Evolutionary conservation across 164 flowering plant genomes (phyloP).

Genomic region (Aristolochia fimbriata): DNA sequence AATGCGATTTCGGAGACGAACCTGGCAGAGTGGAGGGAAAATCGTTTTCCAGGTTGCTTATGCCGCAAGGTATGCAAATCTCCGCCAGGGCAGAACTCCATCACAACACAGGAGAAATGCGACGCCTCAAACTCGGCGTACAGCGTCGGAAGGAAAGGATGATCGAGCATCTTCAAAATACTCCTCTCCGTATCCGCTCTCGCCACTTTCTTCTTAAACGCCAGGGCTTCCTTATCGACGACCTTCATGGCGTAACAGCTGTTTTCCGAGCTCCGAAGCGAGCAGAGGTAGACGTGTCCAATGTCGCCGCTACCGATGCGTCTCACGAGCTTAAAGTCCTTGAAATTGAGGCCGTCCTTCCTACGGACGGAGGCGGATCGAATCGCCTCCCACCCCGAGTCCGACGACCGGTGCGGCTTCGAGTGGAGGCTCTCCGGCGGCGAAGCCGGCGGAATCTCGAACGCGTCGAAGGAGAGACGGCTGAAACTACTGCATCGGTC

Average conservation of each 20-base stretch:
- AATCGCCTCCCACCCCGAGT: slow-evolving; percentile 48
- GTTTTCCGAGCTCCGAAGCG: slow-evolving; percentile 13
- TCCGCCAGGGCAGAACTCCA: slow-evolving; percentile 85
- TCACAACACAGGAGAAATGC: slow-evolving; percentile 64
- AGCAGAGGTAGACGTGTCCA: slow-evolving; percentile 68
- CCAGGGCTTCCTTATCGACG: slow-evolving; percentile 56
- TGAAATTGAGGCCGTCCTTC: slow-evolving; percentile 25
- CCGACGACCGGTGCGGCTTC: slow-evolving; percentile 65
- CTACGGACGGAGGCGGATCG: slow-evolving; percentile 21
- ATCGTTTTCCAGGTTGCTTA: slow-evolving; percentile 48
- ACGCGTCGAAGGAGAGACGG: slow-evolving; percentile 43
- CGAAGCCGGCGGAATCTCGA: slow-evolving; percentile 8
- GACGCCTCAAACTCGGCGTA: slow-evolving; percentile 68
- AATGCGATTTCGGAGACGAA: slow-evolving; percentile 10
- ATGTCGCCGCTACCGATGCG: slow-evolving; percentile 75
- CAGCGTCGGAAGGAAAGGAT: slow-evolving; percentile 66
- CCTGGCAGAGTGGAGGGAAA: slow-evolving; percentile 65
- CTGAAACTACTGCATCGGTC: slow-evolving; percentile 41
- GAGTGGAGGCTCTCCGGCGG: slow-evolving; percentile 22
- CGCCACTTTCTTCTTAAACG: slow-evolving; percentile 44
- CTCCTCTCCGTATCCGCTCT: slow-evolving; percentile 65
- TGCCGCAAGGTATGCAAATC: slow-evolving; percentile 69
- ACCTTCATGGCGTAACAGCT: slow-evolving; percentile 74
- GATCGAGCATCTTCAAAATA: slow-evolving; percentile 65
- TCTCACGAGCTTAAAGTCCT: slow-evolving; percentile 51